Evolutionary conservation across 108 stramenopile species (phyloP), one percentile per base, ranked within the genome.

Genomic region (Skeletonema potamos): DNA sequence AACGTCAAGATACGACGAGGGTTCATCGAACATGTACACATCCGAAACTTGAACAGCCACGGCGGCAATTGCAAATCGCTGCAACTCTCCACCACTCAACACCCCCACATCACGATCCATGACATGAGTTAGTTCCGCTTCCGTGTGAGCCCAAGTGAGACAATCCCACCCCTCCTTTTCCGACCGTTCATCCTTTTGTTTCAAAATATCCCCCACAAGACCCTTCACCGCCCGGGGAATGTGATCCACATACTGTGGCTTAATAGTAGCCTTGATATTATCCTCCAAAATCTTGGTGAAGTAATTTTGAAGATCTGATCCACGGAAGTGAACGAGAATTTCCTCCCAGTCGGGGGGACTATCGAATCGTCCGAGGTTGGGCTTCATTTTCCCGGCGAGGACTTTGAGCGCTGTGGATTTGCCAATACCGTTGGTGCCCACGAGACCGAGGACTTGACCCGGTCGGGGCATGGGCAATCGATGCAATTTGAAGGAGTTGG

Each of bases 21-120:
- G 99, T 75, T 99, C 99, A 78, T 99, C 99, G 84, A 99, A 98
- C 97, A 99, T 98, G 89, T 99, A 99, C 15, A 98, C 98, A 81
- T 99, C 97, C 46, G 89, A 84, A n/a, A 75, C 54, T 70, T 97
- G 96, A 8, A 97, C 91, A 8, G 89, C 90, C 59, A 97, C 95
- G 9, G 90, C 89, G 27, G 92, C 92, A 77, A 98, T 99, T 12
- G 98, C 97, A 79, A 99, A 99, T 18, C 99, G 90, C 85, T 99
- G 99, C 62, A 99, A 76, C 84, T 99, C 99, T 13, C 99, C 99
- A 34, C 99, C 99, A 29, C 91, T 93, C 58, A 99, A 76, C 55
- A 97, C 92, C 0, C 85, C 84, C 46, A 99, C 91, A 24, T 98
- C 95, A 33, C 99, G 96, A 70, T 98, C 94, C 67, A 91, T 39